These are phyloP conservation scores for Taiwanofungus camphoratus DNA, from an alignment of 1,284 basidiomycete species.

Conservation along the genomic window DNA sequence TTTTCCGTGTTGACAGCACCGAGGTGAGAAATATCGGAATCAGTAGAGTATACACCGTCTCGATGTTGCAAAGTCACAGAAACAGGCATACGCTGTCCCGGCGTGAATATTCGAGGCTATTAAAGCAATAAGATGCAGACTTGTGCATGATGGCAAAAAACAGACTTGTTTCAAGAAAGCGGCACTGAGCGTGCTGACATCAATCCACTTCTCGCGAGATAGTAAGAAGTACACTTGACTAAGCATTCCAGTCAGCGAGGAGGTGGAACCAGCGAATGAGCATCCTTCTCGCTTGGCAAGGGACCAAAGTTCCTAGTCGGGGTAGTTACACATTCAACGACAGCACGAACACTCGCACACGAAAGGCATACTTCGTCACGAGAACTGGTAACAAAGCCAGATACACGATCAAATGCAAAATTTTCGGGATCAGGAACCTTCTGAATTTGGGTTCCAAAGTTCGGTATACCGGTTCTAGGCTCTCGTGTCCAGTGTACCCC, in stretches of 20 bases:
- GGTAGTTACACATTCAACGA: not conserved
- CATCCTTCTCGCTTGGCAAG: slow-evolving; percentile 58
- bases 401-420: slow-evolving; percentile 84
- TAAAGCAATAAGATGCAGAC: not conserved
- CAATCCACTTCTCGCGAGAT: slow-evolving; percentile 56
- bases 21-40: slow-evolving; percentile 54
- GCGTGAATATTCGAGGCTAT: slow-evolving; percentile 65
- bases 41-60: slow-evolving; percentile 75
- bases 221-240: slow-evolving; percentile 87
- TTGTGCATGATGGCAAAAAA: not conserved
- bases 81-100: slow-evolving; percentile 77
- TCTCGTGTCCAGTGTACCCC: slow-evolving; percentile 93
- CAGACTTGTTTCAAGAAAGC: slow-evolving; percentile 53
- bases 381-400: slow-evolving; percentile 78
- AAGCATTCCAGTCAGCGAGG: slow-evolving; percentile 82
- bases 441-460: slow-evolving; percentile 72
- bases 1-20: slow-evolving; percentile 52
- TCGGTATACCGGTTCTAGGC: slow-evolving; percentile 82
- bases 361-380: slow-evolving; percentile 55
- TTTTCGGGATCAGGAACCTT: slow-evolving; percentile 76
- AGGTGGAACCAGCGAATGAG: slow-evolving; percentile 84
- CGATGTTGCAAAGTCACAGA: slow-evolving; percentile 63
- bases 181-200: slow-evolving; percentile 51
- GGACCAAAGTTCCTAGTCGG: slow-evolving; percentile 52
- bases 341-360: too few relatives aligned